Evolutionary conservation across 129 eudicot species (phyloP).

Genomic region (Artemisia tridentata): DNA sequence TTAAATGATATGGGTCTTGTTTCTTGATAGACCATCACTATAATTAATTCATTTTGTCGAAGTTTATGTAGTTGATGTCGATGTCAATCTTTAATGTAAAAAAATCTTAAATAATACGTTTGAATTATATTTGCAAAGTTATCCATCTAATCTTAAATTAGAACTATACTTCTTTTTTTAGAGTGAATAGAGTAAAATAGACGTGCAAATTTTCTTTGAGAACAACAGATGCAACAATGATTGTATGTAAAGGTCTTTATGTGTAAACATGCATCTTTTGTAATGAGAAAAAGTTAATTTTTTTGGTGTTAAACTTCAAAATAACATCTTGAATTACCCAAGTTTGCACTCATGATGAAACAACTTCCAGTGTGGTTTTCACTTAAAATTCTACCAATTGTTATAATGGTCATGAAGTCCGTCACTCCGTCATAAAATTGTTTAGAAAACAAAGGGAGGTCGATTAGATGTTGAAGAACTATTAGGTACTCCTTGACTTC

Average conservation of each 20-base stretch:
- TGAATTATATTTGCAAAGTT: background rate
- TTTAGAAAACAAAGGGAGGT: slow-evolving; percentile 13
- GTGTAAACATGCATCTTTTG: background rate
- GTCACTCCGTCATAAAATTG: background rate
- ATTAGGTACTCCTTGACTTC: slow-evolving; percentile 6
- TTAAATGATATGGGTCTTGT: background rate
- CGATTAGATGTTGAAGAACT: slow-evolving; percentile 1
- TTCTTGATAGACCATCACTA: too few species aligned
- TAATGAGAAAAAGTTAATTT: background rate
- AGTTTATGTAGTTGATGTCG: too few species aligned
- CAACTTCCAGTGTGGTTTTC: background rate
- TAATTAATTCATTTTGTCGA: too few species aligned
- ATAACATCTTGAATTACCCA: too few species aligned
- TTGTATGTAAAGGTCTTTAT: background rate
- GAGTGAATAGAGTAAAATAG: background rate
- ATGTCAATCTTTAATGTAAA: background rate
- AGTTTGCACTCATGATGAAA: too few species aligned
- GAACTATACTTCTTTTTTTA: background rate
- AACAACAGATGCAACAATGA: background rate
- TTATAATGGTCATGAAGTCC: background rate
- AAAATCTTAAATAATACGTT: slow-evolving; percentile 3
- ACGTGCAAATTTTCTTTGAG: background rate
- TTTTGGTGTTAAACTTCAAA: background rate
- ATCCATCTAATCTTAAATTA: background rate
- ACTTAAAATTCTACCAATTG: background rate